Percentiles rank a stretch among this genome's conserved stretches.
These are phyloP conservation scores for Neoarthrinium moseri DNA, from an alignment of 2,329 filamentous ascomycete genomes.

Conservation along the genomic window DNA sequence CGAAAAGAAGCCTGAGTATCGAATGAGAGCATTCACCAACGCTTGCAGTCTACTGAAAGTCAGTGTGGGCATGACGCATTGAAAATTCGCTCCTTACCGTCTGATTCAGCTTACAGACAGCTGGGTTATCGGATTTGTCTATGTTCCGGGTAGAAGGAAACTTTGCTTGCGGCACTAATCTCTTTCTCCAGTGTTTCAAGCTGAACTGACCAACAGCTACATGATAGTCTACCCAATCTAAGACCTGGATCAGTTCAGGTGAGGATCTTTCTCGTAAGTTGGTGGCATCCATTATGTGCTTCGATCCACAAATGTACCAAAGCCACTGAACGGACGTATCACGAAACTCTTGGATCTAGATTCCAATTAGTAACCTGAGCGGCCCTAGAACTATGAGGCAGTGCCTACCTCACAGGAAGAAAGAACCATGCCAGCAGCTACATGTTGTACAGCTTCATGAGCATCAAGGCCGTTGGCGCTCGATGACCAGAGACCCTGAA, in stretches of 20 bases:
- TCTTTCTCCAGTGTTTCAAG: not conserved
- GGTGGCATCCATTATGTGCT: not conserved
- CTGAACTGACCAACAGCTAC: not conserved
- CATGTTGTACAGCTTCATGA: not conserved
- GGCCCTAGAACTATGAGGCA: not conserved
- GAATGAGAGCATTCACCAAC: not conserved
- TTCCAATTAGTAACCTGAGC: not conserved
- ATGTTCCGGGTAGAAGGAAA: too few relatives aligned
- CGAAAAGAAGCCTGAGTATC: not conserved
- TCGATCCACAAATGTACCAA: not conserved
- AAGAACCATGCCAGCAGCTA: not conserved
- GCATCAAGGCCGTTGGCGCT: not conserved
- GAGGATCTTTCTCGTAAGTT: not conserved
- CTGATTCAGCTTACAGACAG: too few relatives aligned
- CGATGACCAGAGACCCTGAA: not conserved
- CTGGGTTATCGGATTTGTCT: too few relatives aligned
- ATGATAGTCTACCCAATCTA: constrained; percentile 4
- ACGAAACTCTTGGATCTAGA: not conserved
- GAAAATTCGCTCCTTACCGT: too few relatives aligned
- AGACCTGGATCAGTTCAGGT: not conserved
- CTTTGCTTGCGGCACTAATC: too few relatives aligned
- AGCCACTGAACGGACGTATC: not conserved
- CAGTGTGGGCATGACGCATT: too few relatives aligned
- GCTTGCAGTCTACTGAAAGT: too few relatives aligned
- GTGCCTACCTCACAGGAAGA: not conserved